Percentiles rank a stretch among this genome's conserved stretches.
Evolutionary conservation across 768 basidiomycete species (phyloP).

Genomic region (Boletus pseudopeckii): DNA sequence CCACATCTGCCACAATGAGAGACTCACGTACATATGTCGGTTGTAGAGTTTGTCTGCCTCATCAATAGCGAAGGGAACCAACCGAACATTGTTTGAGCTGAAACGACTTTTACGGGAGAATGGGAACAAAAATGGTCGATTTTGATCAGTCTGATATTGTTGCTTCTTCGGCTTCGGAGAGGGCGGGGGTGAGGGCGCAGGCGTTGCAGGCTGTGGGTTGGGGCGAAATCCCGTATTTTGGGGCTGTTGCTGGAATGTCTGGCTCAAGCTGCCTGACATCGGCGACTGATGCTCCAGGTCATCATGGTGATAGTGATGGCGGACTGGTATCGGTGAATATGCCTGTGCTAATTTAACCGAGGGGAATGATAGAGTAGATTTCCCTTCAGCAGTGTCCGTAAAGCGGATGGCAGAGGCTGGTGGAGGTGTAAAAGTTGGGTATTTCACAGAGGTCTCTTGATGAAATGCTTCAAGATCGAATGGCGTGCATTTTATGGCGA

Average conservation of each 20-base stretch:
- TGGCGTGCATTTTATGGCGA: slow-evolving; percentile 84
- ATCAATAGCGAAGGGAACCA: slow-evolving; percentile 94
- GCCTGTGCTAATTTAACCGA: slow-evolving; percentile 81
- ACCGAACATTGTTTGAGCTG: slow-evolving; percentile 49
- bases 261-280: slow-evolving; percentile 34
- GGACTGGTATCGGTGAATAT: slow-evolving; percentile 87
- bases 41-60: slow-evolving; percentile 92
- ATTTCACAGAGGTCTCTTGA: slow-evolving; percentile 90
- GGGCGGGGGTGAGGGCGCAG: slow-evolving; percentile 83
- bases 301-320: slow-evolving; percentile 92
- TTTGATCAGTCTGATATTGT: slow-evolving; percentile 97
- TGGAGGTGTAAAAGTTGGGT: slow-evolving; percentile 85
- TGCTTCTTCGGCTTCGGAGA: slow-evolving; percentile 95
- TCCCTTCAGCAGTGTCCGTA: slow-evolving; percentile 22
- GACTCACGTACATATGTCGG: slow-evolving; percentile 85
- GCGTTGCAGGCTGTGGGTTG: slow-evolving; percentile 75
- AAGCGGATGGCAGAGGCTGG: slow-evolving; percentile 36
- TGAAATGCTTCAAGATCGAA: slow-evolving; percentile 88
- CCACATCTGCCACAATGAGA: slow-evolving; percentile 93
- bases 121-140: slow-evolving; percentile 90
- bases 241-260: slow-evolving; percentile 35
- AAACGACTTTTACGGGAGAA: slow-evolving; percentile 67
- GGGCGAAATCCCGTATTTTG: slow-evolving; percentile 30
- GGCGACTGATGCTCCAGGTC: slow-evolving; percentile 54
- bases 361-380: slow-evolving; percentile 36